Evolutionary conservation across 495 filamentous ascomycete species (phyloP), one percentile per base, ranked within the genome.

Genomic region (Hyaloscypha bicolor): DNA sequence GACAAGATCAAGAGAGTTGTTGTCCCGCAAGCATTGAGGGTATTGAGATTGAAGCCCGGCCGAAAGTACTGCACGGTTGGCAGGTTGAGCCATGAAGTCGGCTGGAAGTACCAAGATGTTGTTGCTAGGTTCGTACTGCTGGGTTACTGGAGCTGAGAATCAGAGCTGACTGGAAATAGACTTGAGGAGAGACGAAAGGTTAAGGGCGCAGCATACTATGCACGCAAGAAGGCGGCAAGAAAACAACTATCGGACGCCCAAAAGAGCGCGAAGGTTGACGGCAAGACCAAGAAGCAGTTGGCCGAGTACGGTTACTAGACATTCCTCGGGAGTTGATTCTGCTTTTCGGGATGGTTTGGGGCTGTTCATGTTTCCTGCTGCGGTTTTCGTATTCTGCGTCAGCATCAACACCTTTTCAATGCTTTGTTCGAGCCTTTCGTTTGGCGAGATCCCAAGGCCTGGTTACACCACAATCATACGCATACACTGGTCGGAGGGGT

Each of bases 1-100:
- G 95, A 99, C 87, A 95, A 95, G 85, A 94, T 96, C 89, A 98
- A 99, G 92, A 90, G 96, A 79, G 89, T 98, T 81, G 95, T 99
- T 69, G 95, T 99, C 76, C 95, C 95, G 77, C 95, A 98, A 88
- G 95, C 95, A 72, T 88, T 99, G 72, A 89, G 95, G 77, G 88
- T 98, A 68, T 86, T 99, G 79, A 85, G 95, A 76, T 86, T 99
- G 75, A 94, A 97, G 86, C 95, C 95, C 75, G 95, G 95, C 76
- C 92, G 95, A 83, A 99, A 99, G 88, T 99, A 94, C 90, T 99
- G 96, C 90, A 94, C 93, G 67, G 94, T 99, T 74, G 95, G 95
- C 73, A 88, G 95, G 80, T 85, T 99, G 77, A 95, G 93, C 84
- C 93, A 97, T 80, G 95, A 99, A 84, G 93, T 98, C 76, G 95